These are phyloP conservation scores for Symbiodinium natans DNA, from an alignment of 73 alveolate genomes.

Conservation along the genomic window DNA sequence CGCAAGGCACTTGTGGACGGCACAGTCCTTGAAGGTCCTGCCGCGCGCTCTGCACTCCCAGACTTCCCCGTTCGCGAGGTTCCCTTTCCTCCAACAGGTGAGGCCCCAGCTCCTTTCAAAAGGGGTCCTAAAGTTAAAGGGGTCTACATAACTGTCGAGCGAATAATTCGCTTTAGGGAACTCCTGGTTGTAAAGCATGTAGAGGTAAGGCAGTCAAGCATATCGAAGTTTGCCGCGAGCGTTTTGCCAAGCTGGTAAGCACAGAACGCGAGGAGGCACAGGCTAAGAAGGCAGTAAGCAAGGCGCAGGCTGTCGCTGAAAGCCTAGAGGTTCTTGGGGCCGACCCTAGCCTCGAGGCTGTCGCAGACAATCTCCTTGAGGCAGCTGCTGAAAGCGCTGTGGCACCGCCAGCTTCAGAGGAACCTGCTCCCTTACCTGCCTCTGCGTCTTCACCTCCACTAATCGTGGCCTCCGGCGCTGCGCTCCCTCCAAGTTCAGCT, in stretches of 20 bases:
- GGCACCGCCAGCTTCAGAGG: not conserved
- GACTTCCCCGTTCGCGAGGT: too few relatives aligned
- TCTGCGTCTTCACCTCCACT: too few relatives aligned
- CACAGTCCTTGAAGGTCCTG: too few relatives aligned
- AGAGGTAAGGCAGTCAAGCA: not conserved
- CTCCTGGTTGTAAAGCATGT: conserved; percentile 19
- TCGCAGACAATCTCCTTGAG: too few relatives aligned
- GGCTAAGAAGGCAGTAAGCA: not conserved
- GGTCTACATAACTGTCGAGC: conserved; percentile 29
- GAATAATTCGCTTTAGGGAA: not conserved
- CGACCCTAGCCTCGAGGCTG: too few relatives aligned
- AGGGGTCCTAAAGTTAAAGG: not conserved
- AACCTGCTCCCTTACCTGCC: too few relatives aligned
- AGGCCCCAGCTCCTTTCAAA: too few relatives aligned
- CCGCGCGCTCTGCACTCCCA: too few relatives aligned
- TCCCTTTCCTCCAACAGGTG: too few relatives aligned
- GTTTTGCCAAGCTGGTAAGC: conserved; percentile 8
- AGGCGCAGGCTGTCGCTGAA: too few relatives aligned
- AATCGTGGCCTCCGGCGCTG: not conserved
- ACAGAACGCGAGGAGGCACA: not conserved
- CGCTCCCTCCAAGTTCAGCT: not conserved
- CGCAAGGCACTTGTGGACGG: not conserved
- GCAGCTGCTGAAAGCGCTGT: not conserved
- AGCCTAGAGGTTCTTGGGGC: too few relatives aligned
- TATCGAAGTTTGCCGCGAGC: not conserved